Percentiles rank a stretch among this genome's conserved stretches.
phyloP scores from a whole-genome alignment of 805 yeast genomes.

The Limtongia smithiae region DNA sequence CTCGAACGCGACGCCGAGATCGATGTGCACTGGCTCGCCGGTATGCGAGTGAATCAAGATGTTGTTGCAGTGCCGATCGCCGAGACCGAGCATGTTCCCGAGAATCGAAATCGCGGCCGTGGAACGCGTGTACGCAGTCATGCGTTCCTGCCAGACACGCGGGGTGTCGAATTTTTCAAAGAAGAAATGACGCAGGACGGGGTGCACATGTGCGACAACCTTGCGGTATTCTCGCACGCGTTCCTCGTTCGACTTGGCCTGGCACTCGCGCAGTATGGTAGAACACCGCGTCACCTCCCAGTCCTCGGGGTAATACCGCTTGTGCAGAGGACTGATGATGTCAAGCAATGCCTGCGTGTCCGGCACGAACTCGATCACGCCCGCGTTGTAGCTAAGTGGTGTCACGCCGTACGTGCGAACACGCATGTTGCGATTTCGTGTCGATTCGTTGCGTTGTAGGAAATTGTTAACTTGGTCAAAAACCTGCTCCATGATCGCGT shows the following conservation, averaged over 20 bases:
- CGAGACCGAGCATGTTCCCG: slow-evolving; percentile 85
- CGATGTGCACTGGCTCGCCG: slow-evolving; percentile 95
- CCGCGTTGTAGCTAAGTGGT: slow-evolving; percentile 83
- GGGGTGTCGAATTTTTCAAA: slow-evolving; percentile 62
- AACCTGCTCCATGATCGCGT: slow-evolving; percentile 96
- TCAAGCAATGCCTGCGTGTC: slow-evolving; percentile 71
- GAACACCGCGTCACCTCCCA: slow-evolving; percentile 58
- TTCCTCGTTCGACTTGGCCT: slow-evolving; percentile 41
- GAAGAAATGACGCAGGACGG: slow-evolving; percentile 70
- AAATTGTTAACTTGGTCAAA: slow-evolving; percentile 78
- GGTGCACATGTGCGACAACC: slow-evolving; percentile 53
- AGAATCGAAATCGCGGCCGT: slow-evolving; percentile 81
- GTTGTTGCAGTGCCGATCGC: slow-evolving; percentile 93
- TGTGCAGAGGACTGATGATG: slow-evolving; percentile 63
- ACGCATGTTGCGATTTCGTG: slow-evolving; percentile 54
- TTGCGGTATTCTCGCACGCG: slow-evolving; percentile 43
- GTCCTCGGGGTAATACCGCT: slow-evolving; percentile 41
- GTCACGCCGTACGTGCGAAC: slow-evolving; percentile 85
- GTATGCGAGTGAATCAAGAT: slow-evolving; percentile 72
- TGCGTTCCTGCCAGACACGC: slow-evolving; percentile 66
- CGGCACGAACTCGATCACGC: slow-evolving; percentile 84
- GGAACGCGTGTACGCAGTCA: slow-evolving; percentile 67
- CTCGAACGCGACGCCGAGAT: slow-evolving; percentile 93
- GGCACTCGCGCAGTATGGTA: slow-evolving; percentile 56
- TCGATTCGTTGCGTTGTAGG: slow-evolving; percentile 51